Evolutionary conservation across 768 basidiomycete species (phyloP).

Genomic region (Chalciporus piperatus): DNA sequence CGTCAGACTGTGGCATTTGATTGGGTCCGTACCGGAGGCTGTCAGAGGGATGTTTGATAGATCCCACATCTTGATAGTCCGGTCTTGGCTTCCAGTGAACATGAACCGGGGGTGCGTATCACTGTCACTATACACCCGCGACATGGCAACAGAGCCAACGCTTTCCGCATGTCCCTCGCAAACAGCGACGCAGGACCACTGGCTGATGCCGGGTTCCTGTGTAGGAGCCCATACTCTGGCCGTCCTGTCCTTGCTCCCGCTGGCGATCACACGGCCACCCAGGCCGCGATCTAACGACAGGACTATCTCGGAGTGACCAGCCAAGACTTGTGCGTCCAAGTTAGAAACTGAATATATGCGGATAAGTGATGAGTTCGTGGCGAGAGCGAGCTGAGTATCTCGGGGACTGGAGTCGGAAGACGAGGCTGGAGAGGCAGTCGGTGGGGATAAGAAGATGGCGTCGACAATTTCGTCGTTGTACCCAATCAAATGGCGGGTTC

Average conservation of each 20-base stretch:
- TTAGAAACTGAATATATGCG: conserved; percentile 78
- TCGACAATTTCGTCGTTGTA: conserved; percentile 99
- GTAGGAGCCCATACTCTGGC: conserved; percentile 75
- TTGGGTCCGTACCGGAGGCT: conserved; percentile 23
- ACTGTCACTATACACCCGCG: conserved; percentile 38
- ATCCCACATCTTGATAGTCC: conserved; percentile 99
- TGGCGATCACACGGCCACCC: conserved; percentile 73
- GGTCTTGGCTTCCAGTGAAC: conserved; percentile 95
- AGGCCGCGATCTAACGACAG: conserved; percentile 73
- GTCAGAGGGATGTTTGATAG: conserved; percentile 49
- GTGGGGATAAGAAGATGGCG: conserved; percentile 67
- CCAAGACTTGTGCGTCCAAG: conserved; percentile 80
- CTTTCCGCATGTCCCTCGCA: conserved; percentile 96
- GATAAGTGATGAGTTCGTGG: conserved; percentile 96
- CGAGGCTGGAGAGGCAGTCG: conserved; percentile 23
- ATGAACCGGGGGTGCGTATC: conserved; percentile 55
- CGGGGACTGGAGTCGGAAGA: conserved; percentile 21
- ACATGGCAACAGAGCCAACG: conserved; percentile 84
- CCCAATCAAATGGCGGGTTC: conserved; percentile 84
- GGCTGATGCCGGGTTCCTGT: conserved; percentile 8
- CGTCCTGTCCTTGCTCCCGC: conserved; percentile 90
- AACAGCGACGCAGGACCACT: conserved; percentile 69
- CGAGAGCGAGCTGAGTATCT: conserved; percentile 84
- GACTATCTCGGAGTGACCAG: conserved; percentile 91
- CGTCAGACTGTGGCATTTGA: conserved; percentile 69